phyloP scores from a whole-genome alignment of 2,329 filamentous ascomycete species.

The Neobulgaria alba region DNA sequence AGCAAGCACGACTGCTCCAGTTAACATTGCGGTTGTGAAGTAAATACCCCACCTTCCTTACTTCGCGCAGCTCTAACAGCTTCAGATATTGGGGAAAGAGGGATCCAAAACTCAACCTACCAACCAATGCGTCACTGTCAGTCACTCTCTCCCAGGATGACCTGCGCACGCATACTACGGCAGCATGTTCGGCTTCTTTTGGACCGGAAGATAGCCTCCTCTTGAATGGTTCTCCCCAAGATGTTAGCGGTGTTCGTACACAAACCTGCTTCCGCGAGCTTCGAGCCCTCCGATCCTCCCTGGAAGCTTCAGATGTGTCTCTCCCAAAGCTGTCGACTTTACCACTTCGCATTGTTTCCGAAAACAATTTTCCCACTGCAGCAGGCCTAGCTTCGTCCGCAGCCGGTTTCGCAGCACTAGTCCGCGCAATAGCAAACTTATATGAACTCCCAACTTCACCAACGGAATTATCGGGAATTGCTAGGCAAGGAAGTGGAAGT shows the following conservation, averaged over 20 bases:
- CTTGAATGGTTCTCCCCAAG: slow-evolving; percentile 75
- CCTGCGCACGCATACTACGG: slow-evolving; percentile 91
- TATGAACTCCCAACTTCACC: slow-evolving; percentile 78
- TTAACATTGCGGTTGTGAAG: slow-evolving; percentile 99
- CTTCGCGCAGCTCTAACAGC: slow-evolving; percentile 12
- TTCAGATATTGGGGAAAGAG: slow-evolving; percentile 90
- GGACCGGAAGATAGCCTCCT: slow-evolving; percentile 60
- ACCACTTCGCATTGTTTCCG: slow-evolving; percentile 78
- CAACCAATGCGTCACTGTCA: slow-evolving; percentile 94
- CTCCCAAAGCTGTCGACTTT: slow-evolving; percentile 74
- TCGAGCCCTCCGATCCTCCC: slow-evolving; percentile 62
- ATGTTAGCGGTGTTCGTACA: slow-evolving; percentile 81
- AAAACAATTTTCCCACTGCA: slow-evolving; percentile 99
- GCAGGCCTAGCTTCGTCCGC: slow-evolving; percentile 74
- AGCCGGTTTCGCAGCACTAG: slow-evolving; percentile 60
- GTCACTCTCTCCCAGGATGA: slow-evolving; percentile 93
- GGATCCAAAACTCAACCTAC: slow-evolving; percentile 86
- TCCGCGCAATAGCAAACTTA: slow-evolving; percentile 83
- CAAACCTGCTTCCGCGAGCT: slow-evolving; percentile 89
- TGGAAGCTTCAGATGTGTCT: slow-evolving; percentile 63
- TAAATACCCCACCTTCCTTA: slow-evolving; percentile 33
- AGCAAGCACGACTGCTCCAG: slow-evolving; percentile 90
- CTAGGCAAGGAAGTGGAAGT: slow-evolving; percentile 87
- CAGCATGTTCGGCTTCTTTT: slow-evolving; percentile 74
- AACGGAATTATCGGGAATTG: slow-evolving; percentile 78